These are phyloP conservation scores for Fusarium domesticum DNA, from an alignment of 2,329 filamentous ascomycete genomes.

Conservation along the genomic window DNA sequence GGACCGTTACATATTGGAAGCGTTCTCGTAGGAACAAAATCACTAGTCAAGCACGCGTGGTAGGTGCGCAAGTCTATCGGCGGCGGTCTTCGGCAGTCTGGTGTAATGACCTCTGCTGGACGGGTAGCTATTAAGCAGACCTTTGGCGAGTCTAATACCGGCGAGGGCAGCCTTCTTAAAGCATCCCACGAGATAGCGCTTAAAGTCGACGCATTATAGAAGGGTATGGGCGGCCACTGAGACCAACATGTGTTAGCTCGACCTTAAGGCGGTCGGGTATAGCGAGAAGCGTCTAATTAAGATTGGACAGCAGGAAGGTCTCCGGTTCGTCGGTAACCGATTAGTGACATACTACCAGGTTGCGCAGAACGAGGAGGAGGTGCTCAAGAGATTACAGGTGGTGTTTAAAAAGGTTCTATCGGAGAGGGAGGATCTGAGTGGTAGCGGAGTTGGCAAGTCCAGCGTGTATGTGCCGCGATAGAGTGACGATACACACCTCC, in stretches of 20 bases:
- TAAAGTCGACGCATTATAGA: conserved; percentile 68
- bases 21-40: conserved; percentile 58
- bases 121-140: conserved; percentile 60
- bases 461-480: conserved; percentile 28
- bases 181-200: conserved; percentile 61
- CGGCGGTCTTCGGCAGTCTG: conserved; percentile 70
- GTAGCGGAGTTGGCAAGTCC: conserved; percentile 21
- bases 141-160: conserved; percentile 38
- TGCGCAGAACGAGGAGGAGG: conserved; percentile 56
- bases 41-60: conserved; percentile 38
- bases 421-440: conserved; percentile 12
- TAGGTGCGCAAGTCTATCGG: conserved; percentile 67
- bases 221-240: conserved; percentile 67
- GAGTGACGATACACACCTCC: no score
- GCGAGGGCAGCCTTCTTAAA: conserved; percentile 55
- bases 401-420: conserved; percentile 46
- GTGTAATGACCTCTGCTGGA: conserved; percentile 69
- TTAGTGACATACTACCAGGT: conserved; percentile 59
- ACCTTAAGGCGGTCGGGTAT: conserved; percentile 60
- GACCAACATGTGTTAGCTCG: conserved; percentile 91
- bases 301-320: conserved; percentile 41
- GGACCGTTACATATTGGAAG: no score
- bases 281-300: conserved; percentile 37
- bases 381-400: conserved; percentile 53
- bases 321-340: conserved; percentile 40